Evolutionary conservation across 2,329 filamentous ascomycete species (phyloP).

Genomic region (Fusarium sarcochroum): DNA sequence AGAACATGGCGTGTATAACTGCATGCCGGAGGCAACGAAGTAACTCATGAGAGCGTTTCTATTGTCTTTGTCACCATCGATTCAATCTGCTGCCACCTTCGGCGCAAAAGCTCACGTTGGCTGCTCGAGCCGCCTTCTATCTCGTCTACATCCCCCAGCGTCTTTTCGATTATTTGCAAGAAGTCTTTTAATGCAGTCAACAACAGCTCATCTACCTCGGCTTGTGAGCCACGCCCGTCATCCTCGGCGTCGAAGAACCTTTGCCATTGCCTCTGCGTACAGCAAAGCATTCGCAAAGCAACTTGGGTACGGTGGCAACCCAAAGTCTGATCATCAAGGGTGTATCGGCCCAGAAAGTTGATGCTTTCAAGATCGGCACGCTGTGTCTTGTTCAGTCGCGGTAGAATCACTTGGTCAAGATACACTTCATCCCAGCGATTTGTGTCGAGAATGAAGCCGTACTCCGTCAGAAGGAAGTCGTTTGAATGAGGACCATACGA

Average conservation of each 20-base stretch:
- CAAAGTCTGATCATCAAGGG: conserved; percentile 54
- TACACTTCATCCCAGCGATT: conserved; percentile 66
- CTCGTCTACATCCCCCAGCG: conserved; percentile 51
- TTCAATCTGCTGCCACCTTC: conserved; percentile 62
- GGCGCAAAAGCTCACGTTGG: conserved; percentile 57
- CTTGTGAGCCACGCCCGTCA: conserved; percentile 62
- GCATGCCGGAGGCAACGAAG: too few species aligned
- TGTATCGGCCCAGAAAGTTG: conserved; percentile 67
- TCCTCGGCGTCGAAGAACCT: conserved; percentile 60
- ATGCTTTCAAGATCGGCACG: conserved; percentile 58
- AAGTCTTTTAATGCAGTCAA: conserved; percentile 57
- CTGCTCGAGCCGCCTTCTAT: conserved; percentile 48
- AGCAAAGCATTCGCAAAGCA: conserved; percentile 59
- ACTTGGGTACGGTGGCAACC: conserved; percentile 68
- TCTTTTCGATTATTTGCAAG: conserved; percentile 50
- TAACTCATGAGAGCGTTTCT: conserved; percentile 32
- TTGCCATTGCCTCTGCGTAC: conserved; percentile 52
- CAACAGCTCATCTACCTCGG: conserved; percentile 55
- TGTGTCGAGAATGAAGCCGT: conserved; percentile 64
- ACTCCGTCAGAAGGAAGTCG: conserved; percentile 81
- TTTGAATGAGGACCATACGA: conserved; percentile 80
- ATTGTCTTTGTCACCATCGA: conserved; percentile 55
- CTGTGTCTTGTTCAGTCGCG: conserved; percentile 55
- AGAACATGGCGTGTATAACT: neutral
- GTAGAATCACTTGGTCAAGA: conserved; percentile 64